A percentile compares a stretch with the other conserved stretches of the same genome.
These are phyloP conservation scores for Micractinium conductrix DNA, from an alignment of 139 green algal species.

Conservation along the genomic window DNA sequence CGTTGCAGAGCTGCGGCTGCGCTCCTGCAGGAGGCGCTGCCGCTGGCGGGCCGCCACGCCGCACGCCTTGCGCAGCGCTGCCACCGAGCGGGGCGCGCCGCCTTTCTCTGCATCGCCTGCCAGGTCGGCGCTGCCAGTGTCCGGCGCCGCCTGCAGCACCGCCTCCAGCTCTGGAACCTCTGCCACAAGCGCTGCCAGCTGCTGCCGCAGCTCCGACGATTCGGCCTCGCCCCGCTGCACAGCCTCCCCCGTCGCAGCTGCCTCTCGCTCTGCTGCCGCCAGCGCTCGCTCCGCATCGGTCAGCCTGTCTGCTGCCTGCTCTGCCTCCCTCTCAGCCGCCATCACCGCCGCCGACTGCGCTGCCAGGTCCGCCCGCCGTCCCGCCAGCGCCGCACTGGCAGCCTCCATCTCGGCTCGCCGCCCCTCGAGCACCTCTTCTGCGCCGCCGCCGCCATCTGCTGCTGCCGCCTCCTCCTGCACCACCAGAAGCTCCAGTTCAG, in stretches of 20 bases:
- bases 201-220: background rate
- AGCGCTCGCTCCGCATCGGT: background rate
- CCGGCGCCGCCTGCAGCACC: background rate
- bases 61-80: background rate
- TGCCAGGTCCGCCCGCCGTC: background rate
- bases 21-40: background rate
- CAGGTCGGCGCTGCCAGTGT: background rate
- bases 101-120: background rate
- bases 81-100: background rate
- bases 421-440: background rate
- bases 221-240: background rate
- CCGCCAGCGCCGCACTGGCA: background rate
- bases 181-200: background rate
- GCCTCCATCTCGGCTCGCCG: background rate
- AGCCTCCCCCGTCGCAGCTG: background rate
- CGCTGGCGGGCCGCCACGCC: background rate
- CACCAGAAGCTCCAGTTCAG: background rate
- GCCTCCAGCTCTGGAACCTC: constrained; percentile 2
- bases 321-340: background rate
- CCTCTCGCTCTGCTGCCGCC: background rate
- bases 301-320: background rate
- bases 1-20: background rate
- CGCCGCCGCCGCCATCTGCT: background rate
- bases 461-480: background rate
- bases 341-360: background rate